Conservation (phyloP, 2,329 filamentous ascomycete species). For the Venturiaceae sp. region DNA sequence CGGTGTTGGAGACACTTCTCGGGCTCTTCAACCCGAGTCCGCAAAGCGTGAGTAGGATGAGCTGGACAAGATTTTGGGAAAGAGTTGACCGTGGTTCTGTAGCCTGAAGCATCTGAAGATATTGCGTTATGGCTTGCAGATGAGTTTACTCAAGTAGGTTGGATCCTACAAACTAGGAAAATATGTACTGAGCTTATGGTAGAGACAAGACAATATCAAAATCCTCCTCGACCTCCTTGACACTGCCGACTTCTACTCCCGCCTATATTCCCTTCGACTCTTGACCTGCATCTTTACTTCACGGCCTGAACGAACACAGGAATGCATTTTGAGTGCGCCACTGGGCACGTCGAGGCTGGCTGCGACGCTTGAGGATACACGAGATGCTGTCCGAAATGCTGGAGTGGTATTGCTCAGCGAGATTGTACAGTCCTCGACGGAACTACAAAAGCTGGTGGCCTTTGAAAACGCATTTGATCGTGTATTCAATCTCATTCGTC, state of each 20-base stretch:
- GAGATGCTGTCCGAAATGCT: constrained; percentile 79
- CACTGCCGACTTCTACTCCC: constrained; percentile 76
- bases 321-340: constrained; percentile 84
- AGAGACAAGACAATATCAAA: constrained; percentile 92
- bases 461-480: constrained; percentile 91
- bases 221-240: constrained; percentile 84
- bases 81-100: constrained; percentile 15
- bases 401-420: constrained; percentile 73
- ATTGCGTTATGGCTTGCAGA: constrained; percentile 94
- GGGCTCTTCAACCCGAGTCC: constrained; percentile 75
- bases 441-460: constrained; percentile 90
- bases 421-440: constrained; percentile 74
- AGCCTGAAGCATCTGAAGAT: constrained; percentile 92
- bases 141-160: constrained; percentile 79
- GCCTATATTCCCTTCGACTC: constrained; percentile 83
- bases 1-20: constrained; percentile 87
- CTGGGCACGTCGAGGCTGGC: constrained; percentile 82
- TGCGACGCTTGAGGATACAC: constrained; percentile 68
- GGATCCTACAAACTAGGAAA: constrained; percentile 8
- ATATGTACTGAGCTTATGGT: constrained; percentile 41
- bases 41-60: constrained; percentile 39
- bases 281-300: constrained; percentile 78
- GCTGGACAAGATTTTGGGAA: not conserved
- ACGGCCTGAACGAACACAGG: constrained; percentile 83
- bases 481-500: constrained; percentile 70